These are phyloP conservation scores for Sugiyamaella marilandica DNA, from an alignment of 805 yeast species.

Conservation along the genomic window DNA sequence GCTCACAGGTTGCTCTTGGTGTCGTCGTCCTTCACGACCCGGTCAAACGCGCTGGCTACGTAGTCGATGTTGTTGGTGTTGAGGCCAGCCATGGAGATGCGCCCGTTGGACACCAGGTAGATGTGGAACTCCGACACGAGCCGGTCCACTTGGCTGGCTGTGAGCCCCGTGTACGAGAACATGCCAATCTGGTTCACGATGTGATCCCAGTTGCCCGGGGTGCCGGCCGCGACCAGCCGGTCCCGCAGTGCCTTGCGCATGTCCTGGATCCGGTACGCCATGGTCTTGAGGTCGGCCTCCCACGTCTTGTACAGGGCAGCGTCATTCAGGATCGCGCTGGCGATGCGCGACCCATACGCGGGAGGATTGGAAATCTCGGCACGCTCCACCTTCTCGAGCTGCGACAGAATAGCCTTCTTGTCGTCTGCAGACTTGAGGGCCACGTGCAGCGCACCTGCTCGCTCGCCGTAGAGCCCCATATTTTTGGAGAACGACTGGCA, in stretches of 20 bases:
- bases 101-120: slow-evolving; percentile 75
- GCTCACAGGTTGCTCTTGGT: background rate
- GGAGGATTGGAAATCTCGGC: slow-evolving; percentile 93
- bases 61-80: slow-evolving; percentile 70
- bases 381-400: slow-evolving; percentile 69
- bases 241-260: slow-evolving; percentile 72
- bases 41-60: slow-evolving; percentile 79
- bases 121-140: slow-evolving; percentile 76
- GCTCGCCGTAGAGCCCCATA: slow-evolving; percentile 95
- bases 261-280: slow-evolving; percentile 75
- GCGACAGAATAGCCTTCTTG: slow-evolving; percentile 61
- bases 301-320: slow-evolving; percentile 71
- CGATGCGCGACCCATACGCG: slow-evolving; percentile 91
- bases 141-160: slow-evolving; percentile 67
- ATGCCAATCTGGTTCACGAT: slow-evolving; percentile 88
- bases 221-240: slow-evolving; percentile 54
- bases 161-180: slow-evolving; percentile 92
- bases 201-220: slow-evolving; percentile 94
- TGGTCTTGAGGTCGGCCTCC: slow-evolving; percentile 75
- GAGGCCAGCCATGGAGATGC: slow-evolving; percentile 92
- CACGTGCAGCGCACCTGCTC: slow-evolving; percentile 89
- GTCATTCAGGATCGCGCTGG: slow-evolving; percentile 63
- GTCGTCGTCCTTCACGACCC: slow-evolving; percentile 40
- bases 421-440: slow-evolving; percentile 42
- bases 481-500: slow-evolving; percentile 97